Percentiles rank a stretch among this genome's conserved stretches.
phyloP scores from a whole-genome alignment of 1,284 basidiomycete genomes.

The Pterulicium gracile region DNA sequence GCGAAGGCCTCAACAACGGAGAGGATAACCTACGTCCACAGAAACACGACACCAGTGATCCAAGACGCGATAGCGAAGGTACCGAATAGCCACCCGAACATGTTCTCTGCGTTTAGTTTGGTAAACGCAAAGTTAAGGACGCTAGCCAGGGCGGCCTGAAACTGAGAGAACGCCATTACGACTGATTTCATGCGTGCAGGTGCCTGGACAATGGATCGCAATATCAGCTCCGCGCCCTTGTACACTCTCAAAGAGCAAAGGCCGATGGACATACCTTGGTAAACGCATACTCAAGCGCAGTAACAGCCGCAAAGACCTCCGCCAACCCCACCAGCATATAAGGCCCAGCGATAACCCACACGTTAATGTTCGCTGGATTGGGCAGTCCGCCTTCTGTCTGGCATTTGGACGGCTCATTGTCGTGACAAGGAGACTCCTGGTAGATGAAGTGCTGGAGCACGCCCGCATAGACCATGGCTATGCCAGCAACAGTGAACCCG shows the following conservation, averaged over 20 bases:
- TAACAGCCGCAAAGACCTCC: slow-evolving; percentile 58
- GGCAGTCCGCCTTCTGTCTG: slow-evolving; percentile 23
- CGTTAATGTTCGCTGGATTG: slow-evolving; percentile 29
- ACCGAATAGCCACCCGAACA: slow-evolving; percentile 33
- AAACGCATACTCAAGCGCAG: slow-evolving; percentile 51
- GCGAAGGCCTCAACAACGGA: background rate
- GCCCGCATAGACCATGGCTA: slow-evolving; percentile 55
- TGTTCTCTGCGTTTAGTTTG: slow-evolving; percentile 28
- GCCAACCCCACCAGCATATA: slow-evolving; percentile 38
- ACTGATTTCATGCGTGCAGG: slow-evolving; percentile 46
- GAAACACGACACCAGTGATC: slow-evolving; percentile 35
- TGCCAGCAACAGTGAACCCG: slow-evolving; percentile 50
- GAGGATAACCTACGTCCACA: slow-evolving; percentile 20
- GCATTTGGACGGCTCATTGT: slow-evolving; percentile 28
- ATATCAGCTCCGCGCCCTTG: background rate
- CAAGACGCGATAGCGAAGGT: slow-evolving; percentile 37
- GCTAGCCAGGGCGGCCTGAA: slow-evolving; percentile 39
- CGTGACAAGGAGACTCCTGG: slow-evolving; percentile 33
- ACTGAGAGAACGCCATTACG: slow-evolving; percentile 42
- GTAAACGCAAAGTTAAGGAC: slow-evolving; percentile 34
- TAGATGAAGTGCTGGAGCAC: slow-evolving; percentile 40
- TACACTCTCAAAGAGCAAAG: no score
- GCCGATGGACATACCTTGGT: slow-evolving; percentile 33
- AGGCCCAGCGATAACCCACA: slow-evolving; percentile 38
- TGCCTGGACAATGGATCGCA: slow-evolving; percentile 16